phyloP scores from a whole-genome alignment of 345 rosid species.

The Litchi chinensis region DNA sequence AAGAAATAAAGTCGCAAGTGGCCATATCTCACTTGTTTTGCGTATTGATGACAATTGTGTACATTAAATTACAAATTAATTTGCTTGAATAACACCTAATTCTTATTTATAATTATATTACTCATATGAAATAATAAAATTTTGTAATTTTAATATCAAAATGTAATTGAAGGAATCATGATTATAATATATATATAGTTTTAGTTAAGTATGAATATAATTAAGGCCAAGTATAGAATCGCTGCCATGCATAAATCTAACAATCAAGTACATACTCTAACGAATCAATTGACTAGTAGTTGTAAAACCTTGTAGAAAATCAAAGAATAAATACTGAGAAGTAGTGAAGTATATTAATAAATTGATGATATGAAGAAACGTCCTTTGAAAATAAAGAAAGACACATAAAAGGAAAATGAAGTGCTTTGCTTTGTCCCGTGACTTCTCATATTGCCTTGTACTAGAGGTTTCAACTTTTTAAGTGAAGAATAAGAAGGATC shows the following conservation, averaged over 20 bases:
- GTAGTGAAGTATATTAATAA: too few species aligned
- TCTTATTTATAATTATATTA: too few species aligned
- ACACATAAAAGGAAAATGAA: not conserved
- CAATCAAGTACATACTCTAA: too few species aligned
- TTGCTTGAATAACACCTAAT: not conserved
- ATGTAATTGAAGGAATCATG: too few species aligned
- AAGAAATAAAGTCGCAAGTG: too few species aligned
- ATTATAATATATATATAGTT: too few species aligned
- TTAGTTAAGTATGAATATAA: too few species aligned
- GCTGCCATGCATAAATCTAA: not conserved
- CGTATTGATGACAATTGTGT: too few species aligned
- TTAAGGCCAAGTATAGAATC: too few species aligned
- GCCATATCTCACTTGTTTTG: too few species aligned
- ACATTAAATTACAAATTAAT: not conserved
- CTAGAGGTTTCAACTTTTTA: slow-evolving; percentile 8
- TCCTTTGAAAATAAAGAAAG: not conserved
- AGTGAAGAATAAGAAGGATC: slow-evolving; percentile 4
- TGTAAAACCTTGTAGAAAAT: not conserved
- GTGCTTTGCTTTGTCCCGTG: slow-evolving; percentile 12
- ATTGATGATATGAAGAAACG: not conserved
- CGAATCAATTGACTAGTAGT: not conserved
- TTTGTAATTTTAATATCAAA: too few species aligned
- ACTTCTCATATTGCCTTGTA: not conserved
- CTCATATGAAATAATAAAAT: too few species aligned
- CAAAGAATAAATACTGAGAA: not conserved